Conservation (phyloP, 225 moss, liverwort and hornwort genomes). For the Pseudisothecium myosuroides region DNA sequence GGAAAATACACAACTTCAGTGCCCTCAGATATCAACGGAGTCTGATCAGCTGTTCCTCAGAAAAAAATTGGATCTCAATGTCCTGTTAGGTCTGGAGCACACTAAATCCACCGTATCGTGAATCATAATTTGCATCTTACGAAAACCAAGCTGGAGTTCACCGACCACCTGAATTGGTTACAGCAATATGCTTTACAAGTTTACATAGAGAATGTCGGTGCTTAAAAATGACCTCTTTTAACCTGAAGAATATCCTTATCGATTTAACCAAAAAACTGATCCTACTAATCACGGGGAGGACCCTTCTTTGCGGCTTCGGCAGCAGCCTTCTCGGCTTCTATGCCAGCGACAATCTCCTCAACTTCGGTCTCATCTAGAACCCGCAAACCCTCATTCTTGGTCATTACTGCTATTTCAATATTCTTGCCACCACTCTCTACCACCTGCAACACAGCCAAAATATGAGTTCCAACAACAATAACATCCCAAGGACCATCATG, state of each 20-base stretch:
- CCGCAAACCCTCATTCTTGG: constrained; percentile 66
- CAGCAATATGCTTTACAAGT: constrained; percentile 29
- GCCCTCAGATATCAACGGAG: not conserved
- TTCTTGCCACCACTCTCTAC: constrained; percentile 99
- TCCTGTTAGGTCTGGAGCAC: not conserved
- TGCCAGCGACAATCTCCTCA: constrained; percentile 86
- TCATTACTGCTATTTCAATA: constrained; percentile 97
- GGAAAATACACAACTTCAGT: not conserved
- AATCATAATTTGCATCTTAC: not conserved
- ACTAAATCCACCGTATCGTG: not conserved
- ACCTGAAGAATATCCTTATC: constrained; percentile 15
- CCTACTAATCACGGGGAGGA: constrained; percentile 66
- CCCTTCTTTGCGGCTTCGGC: constrained; percentile 97
- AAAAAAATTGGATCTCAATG: not conserved
- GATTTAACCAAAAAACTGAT: not conserved
- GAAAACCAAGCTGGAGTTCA: constrained; percentile 4
- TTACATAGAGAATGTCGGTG: constrained; percentile 6
- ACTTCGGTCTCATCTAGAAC: constrained; percentile 87
- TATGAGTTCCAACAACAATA: not conserved
- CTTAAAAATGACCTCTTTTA: not conserved
- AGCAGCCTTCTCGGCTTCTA: constrained; percentile 96
- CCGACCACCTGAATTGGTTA: constrained; percentile 9
- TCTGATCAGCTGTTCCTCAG: not conserved
- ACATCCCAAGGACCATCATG: not conserved
- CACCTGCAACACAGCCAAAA: constrained; percentile 45